Evolutionary conservation across 208 protist genomes (phyloP), one percentile per base, ranked within the genome.

Genomic region (Vickermania ingenoplastis): DNA sequence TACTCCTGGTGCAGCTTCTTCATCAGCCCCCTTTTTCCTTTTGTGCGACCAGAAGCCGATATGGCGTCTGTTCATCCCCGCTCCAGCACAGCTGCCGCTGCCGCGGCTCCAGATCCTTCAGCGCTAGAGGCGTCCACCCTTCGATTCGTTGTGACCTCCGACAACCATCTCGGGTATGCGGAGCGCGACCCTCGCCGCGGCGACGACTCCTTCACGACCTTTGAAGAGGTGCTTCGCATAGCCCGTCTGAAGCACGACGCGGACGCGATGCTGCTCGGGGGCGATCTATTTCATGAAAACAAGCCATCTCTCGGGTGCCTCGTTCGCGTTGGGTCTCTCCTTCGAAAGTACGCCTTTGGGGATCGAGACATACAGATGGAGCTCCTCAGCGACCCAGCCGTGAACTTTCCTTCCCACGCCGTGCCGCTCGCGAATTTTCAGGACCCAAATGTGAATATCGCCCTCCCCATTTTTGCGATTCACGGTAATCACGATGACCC

Each of bases 401-500:
- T 63, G 2, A 97, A 97, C 71, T 98, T 98, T 58, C 82, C 89
- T 7, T 91, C 81, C 14, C 83, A 91, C 63, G 69, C 80, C 24
- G 57, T 94, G 5, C 83, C 77, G 13, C 45, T 84, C 21, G 89
- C 89, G 3, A 96, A 96, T 71, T 94, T 95, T 62, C 79, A 98
- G 57, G 97, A 99, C 69, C 96, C 97, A 17, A 99, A 99, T 72
- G 82, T 98, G 41, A 99, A 99, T 75, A 82, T 99, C 3, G 69
- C 81, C 11, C 65, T 99, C n/a, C 98, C 98, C 0, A 85, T 99
- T 25, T 99, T 99, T 86, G 83, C 83, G 4, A 99, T 99, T 60
- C 98, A 99, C 79, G 98, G 98, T 51, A 99, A 99, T 71, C 98
- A 99, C 77, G 98, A 99, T 67, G 98, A 99, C 66, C 98, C 98